Evolutionary conservation across 306 rosid genomes (phyloP).

Genomic region (Erythrophleum fordii): DNA sequence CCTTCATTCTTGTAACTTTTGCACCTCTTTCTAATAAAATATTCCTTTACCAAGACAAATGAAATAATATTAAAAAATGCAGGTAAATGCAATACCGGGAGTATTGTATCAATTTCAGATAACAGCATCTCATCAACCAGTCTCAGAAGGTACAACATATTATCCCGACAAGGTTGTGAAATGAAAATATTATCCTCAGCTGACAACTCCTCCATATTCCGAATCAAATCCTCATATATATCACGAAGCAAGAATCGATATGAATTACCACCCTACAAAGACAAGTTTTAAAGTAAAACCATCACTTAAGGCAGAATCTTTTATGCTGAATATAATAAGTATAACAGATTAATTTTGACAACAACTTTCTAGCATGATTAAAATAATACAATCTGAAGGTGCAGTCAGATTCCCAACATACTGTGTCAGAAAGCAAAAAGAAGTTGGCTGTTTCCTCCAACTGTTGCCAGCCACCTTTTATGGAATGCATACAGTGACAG

Average conservation of each 20-base stretch:
- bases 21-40: background rate
- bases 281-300: conserved; percentile 32
- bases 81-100: conserved; percentile 71
- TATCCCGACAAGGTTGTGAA: conserved; percentile 95
- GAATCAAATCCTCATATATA: conserved; percentile 78
- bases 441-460: conserved; percentile 88
- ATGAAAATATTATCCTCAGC: conserved; percentile 74
- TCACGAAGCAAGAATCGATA: conserved; percentile 70
- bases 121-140: conserved; percentile 89
- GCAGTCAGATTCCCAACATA: conserved; percentile 52
- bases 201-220: conserved; percentile 72
- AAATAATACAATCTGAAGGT: conserved; percentile 28
- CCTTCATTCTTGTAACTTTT: conserved; percentile 4
- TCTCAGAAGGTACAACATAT: conserved; percentile 79
- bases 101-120: conserved; percentile 76
- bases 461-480: conserved; percentile 98
- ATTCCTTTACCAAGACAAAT: conserved; percentile 1
- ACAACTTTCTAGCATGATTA: conserved; percentile 32
- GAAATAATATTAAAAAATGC: conserved; percentile 28
- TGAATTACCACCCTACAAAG: conserved; percentile 65
- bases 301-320: conserved; percentile 22
- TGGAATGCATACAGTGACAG: conserved; percentile 71
- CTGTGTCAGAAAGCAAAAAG: conserved; percentile 70
- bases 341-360: conserved; percentile 28
- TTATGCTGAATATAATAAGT: conserved; percentile 10